Base-by-base conservation (phyloP, 73 alveolate genomes). In the Paramecium bursaria region DNA sequence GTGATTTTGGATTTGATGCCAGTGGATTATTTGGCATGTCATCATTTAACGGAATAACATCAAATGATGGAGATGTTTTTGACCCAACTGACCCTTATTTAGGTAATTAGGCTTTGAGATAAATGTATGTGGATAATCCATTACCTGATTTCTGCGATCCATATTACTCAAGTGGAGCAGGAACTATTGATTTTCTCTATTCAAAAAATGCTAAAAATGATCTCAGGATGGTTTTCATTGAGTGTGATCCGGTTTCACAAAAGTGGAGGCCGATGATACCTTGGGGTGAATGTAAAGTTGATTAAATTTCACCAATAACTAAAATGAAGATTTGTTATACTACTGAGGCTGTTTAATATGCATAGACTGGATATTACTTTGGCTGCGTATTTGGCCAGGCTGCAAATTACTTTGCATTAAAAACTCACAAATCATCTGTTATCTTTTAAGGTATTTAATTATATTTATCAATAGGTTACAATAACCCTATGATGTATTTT, bases 301-400 rank as follows among this genome's bases (percentile, higher is more conserved):
- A 91, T 79, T 93, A 87, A 2, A 21, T 51, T 1, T 76, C 88
- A 15, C 88, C 88, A 0, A 5, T 46, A 27, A 51, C 88, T 1
- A 19, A 15, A 17, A 76, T 23, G 42, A 57, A 57, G 26, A 48
- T 48, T 26, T 96, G 99, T 85, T 96, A 96, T 86, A 85, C 97
- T 30, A 86, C 96, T 73, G 99, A 96, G 31, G 99, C 98, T 13
- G 57, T 92, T 46, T 95, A 91, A 74, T 94, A 95, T 86, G 98
- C 97, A 46, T 92, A 96, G 53, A 88, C 97, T n/a, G 96, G 98
- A n/a, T 96, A 80, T 75, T 87, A 95, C 31, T 90, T 93, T 30
- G 90, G 98, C 19, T 92, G 91, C 55, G 95, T 96, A 10, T 50
- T 87, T 74, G 91, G 90, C 61, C 94, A 96, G 86, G 86, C 93